Evolutionary conservation across 2,329 filamentous ascomycete species (phyloP).

Genomic region (Diaporthe humulicola): DNA sequence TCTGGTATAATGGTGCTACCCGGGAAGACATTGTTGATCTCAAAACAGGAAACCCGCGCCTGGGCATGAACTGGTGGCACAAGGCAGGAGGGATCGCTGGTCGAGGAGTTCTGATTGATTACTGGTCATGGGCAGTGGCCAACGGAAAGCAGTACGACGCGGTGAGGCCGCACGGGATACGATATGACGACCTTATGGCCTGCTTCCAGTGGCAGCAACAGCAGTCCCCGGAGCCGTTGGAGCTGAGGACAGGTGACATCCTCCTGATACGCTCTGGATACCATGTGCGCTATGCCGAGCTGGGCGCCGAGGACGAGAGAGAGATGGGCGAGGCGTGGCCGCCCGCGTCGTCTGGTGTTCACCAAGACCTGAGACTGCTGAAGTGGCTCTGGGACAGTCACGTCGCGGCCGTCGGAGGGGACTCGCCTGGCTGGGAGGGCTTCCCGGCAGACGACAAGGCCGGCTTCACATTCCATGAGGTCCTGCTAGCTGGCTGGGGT

Average conservation of each 20-base stretch:
- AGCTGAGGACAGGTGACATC: constrained; percentile 28
- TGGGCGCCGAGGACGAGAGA: background rate
- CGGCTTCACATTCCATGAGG: constrained; percentile 45
- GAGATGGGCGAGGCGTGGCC: constrained; percentile 21
- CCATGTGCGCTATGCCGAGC: constrained; percentile 16
- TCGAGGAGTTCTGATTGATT: constrained; percentile 34
- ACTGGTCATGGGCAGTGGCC: constrained; percentile 8
- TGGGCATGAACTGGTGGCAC: constrained; percentile 28
- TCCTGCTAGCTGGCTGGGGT: constrained; percentile 49
- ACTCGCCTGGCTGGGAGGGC: constrained; percentile 75
- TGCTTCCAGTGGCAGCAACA: constrained; percentile 6
- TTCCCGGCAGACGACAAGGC: constrained; percentile 54
- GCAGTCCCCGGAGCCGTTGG: constrained; percentile 1
- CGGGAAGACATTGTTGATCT: background rate
- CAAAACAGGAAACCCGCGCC: background rate
- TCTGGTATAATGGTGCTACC: constrained; percentile 22
- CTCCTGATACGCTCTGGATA: constrained; percentile 27
- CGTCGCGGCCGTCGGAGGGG: constrained; percentile 75
- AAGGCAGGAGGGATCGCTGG: constrained; percentile 20
- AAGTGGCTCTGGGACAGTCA: constrained; percentile 78
- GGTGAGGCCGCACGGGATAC: background rate
- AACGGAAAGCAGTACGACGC: constrained; percentile 11
- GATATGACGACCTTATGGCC: constrained; percentile 19
- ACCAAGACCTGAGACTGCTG: constrained; percentile 7
- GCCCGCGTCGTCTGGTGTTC: constrained; percentile 20